A percentile compares a stretch with the other conserved stretches of the same genome.
phyloP scores from a whole-genome alignment of 306 rosid species.

The Cicer bijugum region DNA sequence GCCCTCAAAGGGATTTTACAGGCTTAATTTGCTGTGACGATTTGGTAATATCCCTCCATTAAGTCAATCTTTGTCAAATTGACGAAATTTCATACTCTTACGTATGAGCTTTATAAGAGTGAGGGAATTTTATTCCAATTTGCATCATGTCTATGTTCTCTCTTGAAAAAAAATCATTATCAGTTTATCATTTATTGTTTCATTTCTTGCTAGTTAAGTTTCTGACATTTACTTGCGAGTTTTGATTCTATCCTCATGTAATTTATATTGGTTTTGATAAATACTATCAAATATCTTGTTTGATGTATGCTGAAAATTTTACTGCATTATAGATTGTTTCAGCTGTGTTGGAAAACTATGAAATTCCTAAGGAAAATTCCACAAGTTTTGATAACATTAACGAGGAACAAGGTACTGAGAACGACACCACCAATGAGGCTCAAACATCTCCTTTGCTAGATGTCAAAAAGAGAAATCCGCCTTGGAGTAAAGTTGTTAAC shows the following conservation, averaged over 20 bases:
- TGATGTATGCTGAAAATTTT: conserved; percentile 33
- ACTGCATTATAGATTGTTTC: conserved; percentile 72
- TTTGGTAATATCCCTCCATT: conserved; percentile 4
- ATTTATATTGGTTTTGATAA: conserved; percentile 26
- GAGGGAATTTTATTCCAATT: neutral
- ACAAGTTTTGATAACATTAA: conserved; percentile 36
- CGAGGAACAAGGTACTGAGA: conserved; percentile 51
- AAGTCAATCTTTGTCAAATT: conserved; percentile 7
- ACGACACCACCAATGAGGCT: conserved; percentile 57
- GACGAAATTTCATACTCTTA: neutral
- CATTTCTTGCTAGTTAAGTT: conserved; percentile 14
- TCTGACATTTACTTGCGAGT: conserved; percentile 13
- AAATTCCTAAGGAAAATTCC: conserved; percentile 46
- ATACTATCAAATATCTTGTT: conserved; percentile 31
- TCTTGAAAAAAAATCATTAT: conserved; percentile 12
- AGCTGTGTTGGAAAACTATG: conserved; percentile 86
- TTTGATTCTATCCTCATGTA: conserved; percentile 1
- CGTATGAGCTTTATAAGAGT: neutral
- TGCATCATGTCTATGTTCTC: conserved; percentile 34
- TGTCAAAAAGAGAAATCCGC: conserved; percentile 53
- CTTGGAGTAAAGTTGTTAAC: conserved; percentile 68
- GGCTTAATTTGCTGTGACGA: neutral
- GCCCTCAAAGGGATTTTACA: conserved; percentile 3
- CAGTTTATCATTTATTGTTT: conserved; percentile 1
- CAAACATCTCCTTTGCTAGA: conserved; percentile 56